These are phyloP conservation scores for Pyrrhoderma lamaoense DNA, from an alignment of 1,284 basidiomycete species.

Conservation along the genomic window DNA sequence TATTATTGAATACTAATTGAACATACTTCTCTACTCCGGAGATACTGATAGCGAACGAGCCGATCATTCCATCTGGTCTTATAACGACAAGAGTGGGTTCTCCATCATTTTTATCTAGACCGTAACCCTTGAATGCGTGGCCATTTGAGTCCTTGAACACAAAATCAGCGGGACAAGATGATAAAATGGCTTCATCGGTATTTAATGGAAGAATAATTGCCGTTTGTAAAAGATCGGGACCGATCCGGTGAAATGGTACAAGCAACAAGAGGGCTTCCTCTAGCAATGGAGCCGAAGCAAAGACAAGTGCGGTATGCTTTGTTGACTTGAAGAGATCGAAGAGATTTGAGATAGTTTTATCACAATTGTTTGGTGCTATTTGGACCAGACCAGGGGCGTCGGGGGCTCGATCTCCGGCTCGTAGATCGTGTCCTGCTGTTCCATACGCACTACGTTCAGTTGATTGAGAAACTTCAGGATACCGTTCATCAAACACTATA, in stretches of 20 bases:
- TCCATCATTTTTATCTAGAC: conserved; percentile 20
- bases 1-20: conserved; percentile 2
- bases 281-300: not conserved
- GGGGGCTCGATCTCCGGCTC: conserved; percentile 2
- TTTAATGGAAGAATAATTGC: not conserved
- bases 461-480: not conserved
- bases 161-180: conserved; percentile 18
- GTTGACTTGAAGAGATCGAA: conserved; percentile 4
- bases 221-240: not conserved
- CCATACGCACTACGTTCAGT: not conserved
- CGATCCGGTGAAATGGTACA: too few relatives aligned
- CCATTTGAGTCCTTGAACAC: conserved; percentile 32
- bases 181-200: not conserved
- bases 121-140: conserved; percentile 33
- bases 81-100: conserved; percentile 27
- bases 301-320: conserved; percentile 1
- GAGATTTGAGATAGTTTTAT: not conserved
- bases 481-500: not conserved
- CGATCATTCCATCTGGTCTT: conserved; percentile 35
- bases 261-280: not conserved
- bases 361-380: not conserved
- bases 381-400: conserved; percentile 2
- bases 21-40: conserved; percentile 32
- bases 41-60: conserved; percentile 29
- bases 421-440: not conserved